Base-by-base conservation (phyloP, 345 rosid species). In the Melaleuca quinquenervia region DNA sequence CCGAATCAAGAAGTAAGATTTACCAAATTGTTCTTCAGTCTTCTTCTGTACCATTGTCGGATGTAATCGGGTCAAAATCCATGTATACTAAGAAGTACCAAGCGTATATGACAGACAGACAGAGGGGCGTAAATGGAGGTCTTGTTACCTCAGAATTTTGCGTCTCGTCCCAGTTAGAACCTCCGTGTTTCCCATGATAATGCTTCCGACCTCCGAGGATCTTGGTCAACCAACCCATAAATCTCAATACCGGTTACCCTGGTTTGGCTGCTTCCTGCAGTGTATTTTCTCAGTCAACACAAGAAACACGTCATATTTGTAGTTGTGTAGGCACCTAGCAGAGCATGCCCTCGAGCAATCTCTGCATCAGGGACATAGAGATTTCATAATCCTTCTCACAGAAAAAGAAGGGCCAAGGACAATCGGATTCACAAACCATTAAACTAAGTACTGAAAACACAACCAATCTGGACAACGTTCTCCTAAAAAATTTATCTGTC, bases 181-280 rank as follows among this genome's bases (percentile, higher is more conserved):
- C 93, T 88, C 89, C 89, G 85, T 84, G 89, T 88, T 86, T 92
- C 88, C 94, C 92, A 54, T 91, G 92, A 89, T 88, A 87, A 49
- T 90, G 94, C 54, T 93, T 93, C 44, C 87, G 93, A 62, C 97
- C 98, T 60, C 93, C 92, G 50, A 97, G 87, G 89, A 95, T 88
- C 86, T 95, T 94, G 85, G 91, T 95, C 86, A 93, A 92, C 99
- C 99, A 97, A 78, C 93, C 97, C 99, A 97, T 96, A 82, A 32
- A 75, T 86, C 41, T 27, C 32, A 29, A 20, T 18, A 5, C 84
- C 26, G 84, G 18, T 82, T 82, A 29, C 52, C 84, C 84, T 14
- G n/a, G 44, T 12, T 16, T 16, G 78, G 78, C 78, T 8, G 1
- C 78, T 64, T 64, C 45, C 78, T 64, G 78, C 1, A 18, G 12